These are phyloP conservation scores for Ogataea ramenticola DNA, from an alignment of 805 yeast genomes.

Conservation along the genomic window DNA sequence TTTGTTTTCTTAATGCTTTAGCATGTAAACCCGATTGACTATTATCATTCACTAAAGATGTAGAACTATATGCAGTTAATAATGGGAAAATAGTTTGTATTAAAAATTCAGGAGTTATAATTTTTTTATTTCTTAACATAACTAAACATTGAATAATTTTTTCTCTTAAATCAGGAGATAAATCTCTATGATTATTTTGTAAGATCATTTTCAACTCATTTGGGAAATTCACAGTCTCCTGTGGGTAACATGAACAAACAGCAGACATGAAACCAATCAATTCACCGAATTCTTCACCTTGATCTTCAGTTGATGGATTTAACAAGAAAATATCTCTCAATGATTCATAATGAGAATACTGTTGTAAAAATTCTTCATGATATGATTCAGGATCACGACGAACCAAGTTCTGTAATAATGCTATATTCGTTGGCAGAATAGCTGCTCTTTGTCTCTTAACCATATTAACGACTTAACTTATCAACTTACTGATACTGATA, in stretches of 20 bases:
- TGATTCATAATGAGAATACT: constrained; percentile 88
- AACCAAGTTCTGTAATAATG: constrained; percentile 83
- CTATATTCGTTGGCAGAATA: constrained; percentile 84
- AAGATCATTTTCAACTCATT: constrained; percentile 66
- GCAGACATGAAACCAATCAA: constrained; percentile 87
- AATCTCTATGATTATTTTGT: constrained; percentile 67
- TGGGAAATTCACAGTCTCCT: constrained; percentile 81
- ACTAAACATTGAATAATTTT: constrained; percentile 85
- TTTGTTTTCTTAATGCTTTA: constrained; percentile 73
- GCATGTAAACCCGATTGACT: constrained; percentile 49
- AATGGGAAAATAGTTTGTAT: constrained; percentile 88
- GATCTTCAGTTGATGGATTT: constrained; percentile 55
- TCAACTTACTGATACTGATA: too few relatives aligned
- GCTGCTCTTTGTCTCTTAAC: constrained; percentile 89
- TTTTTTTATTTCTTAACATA: constrained; percentile 81
- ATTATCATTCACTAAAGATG: constrained; percentile 32
- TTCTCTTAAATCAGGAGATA: constrained; percentile 82
- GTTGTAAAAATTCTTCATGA: constrained; percentile 88
- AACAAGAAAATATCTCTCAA: constrained; percentile 78
- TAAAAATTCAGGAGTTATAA: constrained; percentile 69
- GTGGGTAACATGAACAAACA: constrained; percentile 84
- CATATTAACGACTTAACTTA: too few relatives aligned
- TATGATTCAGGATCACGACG: constrained; percentile 93
- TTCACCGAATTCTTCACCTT: constrained; percentile 70
- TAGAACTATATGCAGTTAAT: constrained; percentile 57